Evolutionary conservation across 2,329 filamentous ascomycete species (phyloP).

Genomic region (Ascochyta rabiei): DNA sequence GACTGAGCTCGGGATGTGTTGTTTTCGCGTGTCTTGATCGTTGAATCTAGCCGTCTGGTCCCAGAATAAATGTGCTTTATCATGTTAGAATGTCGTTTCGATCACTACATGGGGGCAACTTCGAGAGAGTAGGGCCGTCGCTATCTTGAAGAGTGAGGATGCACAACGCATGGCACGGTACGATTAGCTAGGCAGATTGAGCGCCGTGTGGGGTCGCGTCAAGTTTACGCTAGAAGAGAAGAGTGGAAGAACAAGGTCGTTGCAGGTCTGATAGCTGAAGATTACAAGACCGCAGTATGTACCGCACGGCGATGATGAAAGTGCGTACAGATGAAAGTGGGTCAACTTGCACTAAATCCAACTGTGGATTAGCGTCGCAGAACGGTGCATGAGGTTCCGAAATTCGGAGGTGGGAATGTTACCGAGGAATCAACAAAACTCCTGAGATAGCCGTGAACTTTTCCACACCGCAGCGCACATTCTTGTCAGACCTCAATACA

Average conservation of each 20-base stretch:
- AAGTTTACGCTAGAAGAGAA: too few relatives aligned
- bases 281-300: too few relatives aligned
- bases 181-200: too few relatives aligned
- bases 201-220: too few relatives aligned
- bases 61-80: too few relatives aligned
- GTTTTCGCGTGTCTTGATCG: neutral
- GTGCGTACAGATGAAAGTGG: neutral
- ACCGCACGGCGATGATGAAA: neutral
- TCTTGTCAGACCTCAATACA: neutral
- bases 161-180: too few relatives aligned
- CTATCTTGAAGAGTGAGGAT: too few relatives aligned
- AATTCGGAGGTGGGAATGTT: neutral
- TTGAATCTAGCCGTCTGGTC: too few relatives aligned
- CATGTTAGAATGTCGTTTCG: too few relatives aligned
- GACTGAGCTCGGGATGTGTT: neutral
- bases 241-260: too few relatives aligned
- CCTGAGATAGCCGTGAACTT: constrained; percentile 12
- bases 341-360: neutral
- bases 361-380: neutral
- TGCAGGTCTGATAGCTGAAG: neutral
- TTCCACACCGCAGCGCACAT: neutral
- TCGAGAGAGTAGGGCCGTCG: too few relatives aligned
- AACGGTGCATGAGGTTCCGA: neutral
- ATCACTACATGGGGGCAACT: too few relatives aligned
- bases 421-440: constrained; percentile 8